Percentiles rank a stretch among this genome's conserved stretches.
These are phyloP conservation scores for Leccinum disarticulatum DNA, from an alignment of 768 basidiomycete genomes.

Conservation along the genomic window DNA sequence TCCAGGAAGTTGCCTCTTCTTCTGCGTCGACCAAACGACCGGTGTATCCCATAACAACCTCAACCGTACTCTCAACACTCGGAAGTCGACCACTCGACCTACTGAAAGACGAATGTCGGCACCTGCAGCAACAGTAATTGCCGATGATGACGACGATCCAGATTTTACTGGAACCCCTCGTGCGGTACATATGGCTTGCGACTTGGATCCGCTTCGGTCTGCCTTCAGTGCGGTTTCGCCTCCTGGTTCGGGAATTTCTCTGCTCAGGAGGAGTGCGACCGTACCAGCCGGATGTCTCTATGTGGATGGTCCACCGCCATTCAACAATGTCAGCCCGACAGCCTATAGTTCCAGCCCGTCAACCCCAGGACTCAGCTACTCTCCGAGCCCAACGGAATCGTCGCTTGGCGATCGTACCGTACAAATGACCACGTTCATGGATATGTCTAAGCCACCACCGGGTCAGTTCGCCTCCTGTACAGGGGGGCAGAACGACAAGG, in stretches of 20 bases:
- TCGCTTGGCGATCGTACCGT: slow-evolving; percentile 55
- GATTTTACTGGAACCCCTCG: slow-evolving; percentile 2
- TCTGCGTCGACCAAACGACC: no score
- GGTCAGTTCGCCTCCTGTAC: slow-evolving; percentile 37
- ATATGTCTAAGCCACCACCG: slow-evolving; percentile 39
- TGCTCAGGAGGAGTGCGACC: slow-evolving; percentile 43
- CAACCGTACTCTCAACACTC: no score
- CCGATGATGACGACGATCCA: no score
- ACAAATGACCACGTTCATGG: slow-evolving; percentile 54
- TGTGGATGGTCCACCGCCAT: slow-evolving; percentile 12
- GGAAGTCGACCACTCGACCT: no score
- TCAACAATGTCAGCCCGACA: slow-evolving; percentile 26
- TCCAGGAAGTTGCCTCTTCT: no score
- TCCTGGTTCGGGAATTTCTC: slow-evolving; percentile 14
- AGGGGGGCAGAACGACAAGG: slow-evolving; percentile 38
- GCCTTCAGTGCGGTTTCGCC: slow-evolving; percentile 11
- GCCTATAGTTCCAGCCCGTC: slow-evolving; percentile 39
- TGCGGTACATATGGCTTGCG: background rate
- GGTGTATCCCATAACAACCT: no score
- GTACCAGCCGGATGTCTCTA: slow-evolving; percentile 38
- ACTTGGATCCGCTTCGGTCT: slow-evolving; percentile 4
- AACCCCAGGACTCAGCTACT: slow-evolving; percentile 58
- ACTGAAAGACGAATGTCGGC: no score
- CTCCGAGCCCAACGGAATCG: slow-evolving; percentile 60
- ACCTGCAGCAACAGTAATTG: no score